phyloP scores from a whole-genome alignment of 1,284 basidiomycete species.

The Phenoliferia sp. region DNA sequence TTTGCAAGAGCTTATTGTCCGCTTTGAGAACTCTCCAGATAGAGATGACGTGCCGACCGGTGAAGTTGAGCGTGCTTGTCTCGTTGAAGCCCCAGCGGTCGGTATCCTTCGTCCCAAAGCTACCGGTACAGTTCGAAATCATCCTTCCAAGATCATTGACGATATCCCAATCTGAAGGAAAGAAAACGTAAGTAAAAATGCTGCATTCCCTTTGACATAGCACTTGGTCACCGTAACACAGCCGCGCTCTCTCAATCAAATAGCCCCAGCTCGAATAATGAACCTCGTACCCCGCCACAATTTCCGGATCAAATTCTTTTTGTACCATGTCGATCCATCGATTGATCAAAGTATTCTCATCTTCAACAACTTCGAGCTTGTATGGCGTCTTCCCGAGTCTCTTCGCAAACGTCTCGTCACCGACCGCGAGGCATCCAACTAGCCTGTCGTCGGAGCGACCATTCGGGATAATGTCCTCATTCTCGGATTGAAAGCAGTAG shows the following conservation, averaged over 20 bases:
- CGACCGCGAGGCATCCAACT: constrained; percentile 60
- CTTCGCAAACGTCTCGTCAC: constrained; percentile 7
- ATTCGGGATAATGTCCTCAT: constrained; percentile 46
- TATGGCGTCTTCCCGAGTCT: constrained; percentile 47
- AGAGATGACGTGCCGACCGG: constrained; percentile 85
- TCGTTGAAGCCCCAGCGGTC: constrained; percentile 72
- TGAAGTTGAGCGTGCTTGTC: constrained; percentile 75
- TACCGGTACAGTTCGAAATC: constrained; percentile 28
- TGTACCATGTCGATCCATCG: constrained; percentile 65
- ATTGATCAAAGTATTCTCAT: constrained; percentile 71
- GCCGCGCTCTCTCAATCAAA: constrained; percentile 60
- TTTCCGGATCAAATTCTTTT: constrained; percentile 78
- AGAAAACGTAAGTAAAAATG: not conserved
- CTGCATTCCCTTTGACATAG: not conserved
- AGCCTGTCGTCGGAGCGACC: constrained; percentile 45
- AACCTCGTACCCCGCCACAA: constrained; percentile 87
- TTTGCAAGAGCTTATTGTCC: constrained; percentile 71
- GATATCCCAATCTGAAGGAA: constrained; percentile 39
- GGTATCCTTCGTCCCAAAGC: constrained; percentile 36
- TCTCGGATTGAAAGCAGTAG: constrained; percentile 50
- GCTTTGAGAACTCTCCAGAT: constrained; percentile 87
- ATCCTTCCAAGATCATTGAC: constrained; percentile 44
- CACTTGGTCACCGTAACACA: constrained; percentile 28
- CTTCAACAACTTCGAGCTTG: constrained; percentile 55
- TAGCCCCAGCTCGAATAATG: constrained; percentile 89